Percentiles rank a stretch among this genome's conserved stretches.
These are phyloP conservation scores for Erodium maritimum DNA, from an alignment of 345 rosid genomes.

Conservation along the genomic window DNA sequence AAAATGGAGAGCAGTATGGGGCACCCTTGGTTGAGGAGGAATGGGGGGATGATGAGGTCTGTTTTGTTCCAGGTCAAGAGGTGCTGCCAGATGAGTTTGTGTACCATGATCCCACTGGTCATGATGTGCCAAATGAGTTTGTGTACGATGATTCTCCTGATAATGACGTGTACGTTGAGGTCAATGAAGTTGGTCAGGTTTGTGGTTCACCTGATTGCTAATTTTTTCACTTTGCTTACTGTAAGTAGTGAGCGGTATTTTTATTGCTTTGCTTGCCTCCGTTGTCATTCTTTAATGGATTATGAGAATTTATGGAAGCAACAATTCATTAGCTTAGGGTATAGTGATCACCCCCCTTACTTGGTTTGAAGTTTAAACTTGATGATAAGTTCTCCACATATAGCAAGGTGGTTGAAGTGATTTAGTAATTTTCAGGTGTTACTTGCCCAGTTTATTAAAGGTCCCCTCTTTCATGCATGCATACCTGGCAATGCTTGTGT, in stretches of 20 bases:
- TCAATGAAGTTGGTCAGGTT: conserved; percentile 54
- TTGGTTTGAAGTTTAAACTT: not conserved
- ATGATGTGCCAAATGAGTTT: conserved; percentile 30
- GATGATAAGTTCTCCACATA: not conserved
- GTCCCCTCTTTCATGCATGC: not conserved
- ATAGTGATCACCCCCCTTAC: not conserved
- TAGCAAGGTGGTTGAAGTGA: not conserved
- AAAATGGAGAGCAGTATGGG: conserved; percentile 88
- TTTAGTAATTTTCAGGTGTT: not conserved
- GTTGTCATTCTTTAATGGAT: conserved; percentile 1
- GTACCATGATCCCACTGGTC: conserved; percentile 20
- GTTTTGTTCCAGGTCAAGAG: conserved; percentile 29
- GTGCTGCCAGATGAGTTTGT: conserved; percentile 26
- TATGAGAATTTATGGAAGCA: not conserved
- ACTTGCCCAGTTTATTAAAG: not conserved
- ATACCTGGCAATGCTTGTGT: not conserved
- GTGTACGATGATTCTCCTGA: conserved; percentile 22
- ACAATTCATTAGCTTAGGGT: not conserved
- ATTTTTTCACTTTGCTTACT: not conserved
- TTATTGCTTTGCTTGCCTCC: not conserved
- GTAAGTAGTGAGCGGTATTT: not conserved
- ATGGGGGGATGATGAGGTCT: conserved; percentile 60
- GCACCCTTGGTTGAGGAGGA: conserved; percentile 90
- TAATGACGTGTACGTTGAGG: conserved; percentile 25
- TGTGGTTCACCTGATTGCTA: conserved; percentile 4